Percentiles rank a stretch among this genome's conserved stretches.
Evolutionary conservation across 2,329 filamentous ascomycete species (phyloP).

Genomic region (Botrytis galanthina): DNA sequence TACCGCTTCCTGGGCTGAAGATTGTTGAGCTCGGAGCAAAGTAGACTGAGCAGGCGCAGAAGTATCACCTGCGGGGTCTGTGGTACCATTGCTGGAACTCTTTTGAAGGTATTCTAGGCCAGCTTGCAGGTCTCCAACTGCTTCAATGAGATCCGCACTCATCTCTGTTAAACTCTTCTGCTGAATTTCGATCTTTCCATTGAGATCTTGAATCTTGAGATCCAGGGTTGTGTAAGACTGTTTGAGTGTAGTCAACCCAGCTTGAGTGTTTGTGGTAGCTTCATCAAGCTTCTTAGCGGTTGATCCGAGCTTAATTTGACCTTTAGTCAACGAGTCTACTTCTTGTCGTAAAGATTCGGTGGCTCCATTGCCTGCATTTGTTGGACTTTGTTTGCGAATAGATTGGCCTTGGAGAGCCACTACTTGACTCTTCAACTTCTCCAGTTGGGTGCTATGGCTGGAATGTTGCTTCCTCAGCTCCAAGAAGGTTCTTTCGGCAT

Average conservation of each 20-base stretch:
- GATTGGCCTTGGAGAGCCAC: neutral
- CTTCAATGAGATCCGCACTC: neutral
- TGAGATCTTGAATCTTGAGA: neutral
- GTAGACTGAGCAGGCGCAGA: too few relatives aligned
- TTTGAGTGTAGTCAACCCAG: neutral
- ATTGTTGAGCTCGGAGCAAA: neutral
- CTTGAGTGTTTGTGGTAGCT: neutral
- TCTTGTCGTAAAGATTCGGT: conserved; percentile 15
- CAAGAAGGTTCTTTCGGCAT: neutral
- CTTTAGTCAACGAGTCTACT: conserved; percentile 2
- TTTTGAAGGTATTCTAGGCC: neutral
- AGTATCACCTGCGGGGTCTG: neutral
- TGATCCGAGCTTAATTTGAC: neutral
- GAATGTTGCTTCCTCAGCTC: neutral
- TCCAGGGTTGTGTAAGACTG: neutral
- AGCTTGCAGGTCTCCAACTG: neutral
- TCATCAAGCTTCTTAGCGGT: neutral
- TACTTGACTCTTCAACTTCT: neutral
- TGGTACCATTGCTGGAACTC: neutral
- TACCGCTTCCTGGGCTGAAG: neutral
- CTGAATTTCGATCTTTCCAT: neutral
- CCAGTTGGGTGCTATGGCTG: neutral
- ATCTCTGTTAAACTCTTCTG: neutral
- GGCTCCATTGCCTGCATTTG: neutral
- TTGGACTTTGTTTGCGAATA: neutral